Base-by-base conservation (phyloP, 108 stramenopile genomes). In the Skeletonema grethae region DNA sequence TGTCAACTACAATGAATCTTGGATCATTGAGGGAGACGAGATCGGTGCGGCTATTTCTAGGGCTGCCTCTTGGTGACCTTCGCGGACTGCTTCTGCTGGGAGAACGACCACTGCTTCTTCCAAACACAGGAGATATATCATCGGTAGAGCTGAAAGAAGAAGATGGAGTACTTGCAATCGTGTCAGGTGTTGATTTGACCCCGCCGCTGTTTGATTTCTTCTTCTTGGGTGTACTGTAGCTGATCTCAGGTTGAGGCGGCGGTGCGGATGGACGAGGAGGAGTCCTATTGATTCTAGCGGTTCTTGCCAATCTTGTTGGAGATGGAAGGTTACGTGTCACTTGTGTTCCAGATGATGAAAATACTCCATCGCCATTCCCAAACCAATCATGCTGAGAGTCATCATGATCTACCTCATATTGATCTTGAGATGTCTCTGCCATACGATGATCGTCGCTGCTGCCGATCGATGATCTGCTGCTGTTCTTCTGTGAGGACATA, bases 1-100 rank as follows among this genome's bases (percentile, higher is more conserved):
- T 70, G 61, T 62, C 57, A 36, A 67, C 59, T 13, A 69, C 13
- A 22, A 32, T 55, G 67, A 45, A 28, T 28, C 57, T 18, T 18
- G n/a, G 18, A 9, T 24, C 22, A 53, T 22, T 15, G 7, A 50
- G 20, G 20, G 16, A 6, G 5, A 50, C 48, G 20, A 50, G 22
- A 20, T 50, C 22, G 20, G 50, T 22, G 9, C 9, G 20, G n/a
- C 60, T 61, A 20, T 2, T 36, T 32, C 34, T 25, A 8, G 60
- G 6, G 11, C 60, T 61, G 60, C 35, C 22, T 7, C 60, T 18
- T 36, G 60, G 60, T 7, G 60, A 61, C 20, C 18, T 30, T 7
- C 59, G 18, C 5, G 59, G 59, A 20, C 34, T 35, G 59, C 59
- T 61, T 16, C 30, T 32, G 30, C 30, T 32, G 30, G 32, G 32